Evolutionary conservation across 2,329 filamentous ascomycete genomes (phyloP).

Genomic region (Phialophora tarda): DNA sequence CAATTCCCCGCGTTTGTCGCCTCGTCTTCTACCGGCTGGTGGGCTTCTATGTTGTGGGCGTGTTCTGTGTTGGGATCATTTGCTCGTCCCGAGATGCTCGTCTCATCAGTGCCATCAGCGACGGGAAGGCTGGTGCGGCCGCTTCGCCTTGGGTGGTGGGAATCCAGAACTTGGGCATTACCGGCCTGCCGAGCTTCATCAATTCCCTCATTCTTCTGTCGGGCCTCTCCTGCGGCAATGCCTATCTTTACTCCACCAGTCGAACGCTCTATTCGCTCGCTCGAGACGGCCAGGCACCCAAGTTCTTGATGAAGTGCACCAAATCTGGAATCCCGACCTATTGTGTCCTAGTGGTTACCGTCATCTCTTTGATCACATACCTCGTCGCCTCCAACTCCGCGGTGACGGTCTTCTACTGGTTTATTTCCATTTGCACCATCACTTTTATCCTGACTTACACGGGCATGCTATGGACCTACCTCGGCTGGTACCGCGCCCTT

Average conservation of each 20-base stretch:
- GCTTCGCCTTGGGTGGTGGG: conserved; percentile 76
- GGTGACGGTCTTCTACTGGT: conserved; percentile 72
- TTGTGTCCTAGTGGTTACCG: conserved; percentile 67
- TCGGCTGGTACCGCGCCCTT: conserved; percentile 73
- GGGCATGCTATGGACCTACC: conserved; percentile 70
- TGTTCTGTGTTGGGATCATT: conserved; percentile 70
- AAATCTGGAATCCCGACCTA: conserved; percentile 67
- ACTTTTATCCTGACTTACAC: conserved; percentile 65
- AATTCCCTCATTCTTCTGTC: conserved; percentile 76
- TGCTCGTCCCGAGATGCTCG: conserved; percentile 68
- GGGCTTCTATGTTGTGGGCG: conserved; percentile 75
- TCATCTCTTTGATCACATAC: conserved; percentile 72
- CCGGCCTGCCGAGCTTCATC: conserved; percentile 72
- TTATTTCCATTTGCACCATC: conserved; percentile 63
- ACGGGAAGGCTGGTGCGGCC: conserved; percentile 66
- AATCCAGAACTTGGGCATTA: conserved; percentile 64
- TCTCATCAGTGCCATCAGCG: conserved; percentile 63
- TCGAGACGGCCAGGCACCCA: conserved; percentile 58
- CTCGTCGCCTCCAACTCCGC: conserved; percentile 68
- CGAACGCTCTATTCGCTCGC: conserved; percentile 57
- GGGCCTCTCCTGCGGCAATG: conserved; percentile 72
- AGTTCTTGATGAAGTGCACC: conserved; percentile 64
- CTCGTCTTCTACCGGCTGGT: conserved; percentile 79
- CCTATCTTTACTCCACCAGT: conserved; percentile 63
- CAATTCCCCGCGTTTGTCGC: conserved; percentile 74